phyloP scores from a whole-genome alignment of 805 yeast genomes.

The Candida pini region DNA sequence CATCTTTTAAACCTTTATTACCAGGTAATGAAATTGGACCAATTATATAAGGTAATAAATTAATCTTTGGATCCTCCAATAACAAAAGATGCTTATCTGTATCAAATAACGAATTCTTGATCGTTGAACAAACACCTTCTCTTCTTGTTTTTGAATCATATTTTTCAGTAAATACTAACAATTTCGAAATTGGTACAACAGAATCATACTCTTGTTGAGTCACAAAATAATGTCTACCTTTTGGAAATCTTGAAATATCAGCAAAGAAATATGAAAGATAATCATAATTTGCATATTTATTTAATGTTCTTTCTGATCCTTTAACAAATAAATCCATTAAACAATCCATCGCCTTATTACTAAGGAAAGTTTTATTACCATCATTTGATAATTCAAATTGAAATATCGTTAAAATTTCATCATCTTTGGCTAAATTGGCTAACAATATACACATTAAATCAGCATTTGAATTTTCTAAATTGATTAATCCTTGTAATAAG shows the following conservation, averaged over 20 bases:
- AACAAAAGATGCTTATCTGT: conserved; percentile 58
- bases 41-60: conserved; percentile 74
- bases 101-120: conserved; percentile 85
- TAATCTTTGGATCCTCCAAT: conserved; percentile 55
- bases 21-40: conserved; percentile 73
- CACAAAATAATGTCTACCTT: conserved; percentile 74
- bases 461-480: conserved; percentile 57
- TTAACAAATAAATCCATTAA: conserved; percentile 86
- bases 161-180: conserved; percentile 77
- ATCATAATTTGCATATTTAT: conserved; percentile 70
- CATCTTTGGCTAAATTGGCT: conserved; percentile 80
- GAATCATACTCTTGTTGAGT: conserved; percentile 66
- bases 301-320: conserved; percentile 68
- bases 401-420: conserved; percentile 51
- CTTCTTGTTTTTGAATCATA: conserved; percentile 75
- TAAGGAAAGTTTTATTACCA: conserved; percentile 48
- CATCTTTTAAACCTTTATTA: conserved; percentile 56
- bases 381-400: conserved; percentile 29
- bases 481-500: conserved; percentile 45
- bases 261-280: conserved; percentile 86
- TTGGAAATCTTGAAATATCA: conserved; percentile 71
- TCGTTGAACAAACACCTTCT: conserved; percentile 89
- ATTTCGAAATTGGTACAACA: conserved; percentile 74
- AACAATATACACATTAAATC: conserved; percentile 80
- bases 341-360: conserved; percentile 62